These are phyloP conservation scores for Cyclocybe cylindracea DNA, from an alignment of 768 basidiomycete species.

Conservation along the genomic window DNA sequence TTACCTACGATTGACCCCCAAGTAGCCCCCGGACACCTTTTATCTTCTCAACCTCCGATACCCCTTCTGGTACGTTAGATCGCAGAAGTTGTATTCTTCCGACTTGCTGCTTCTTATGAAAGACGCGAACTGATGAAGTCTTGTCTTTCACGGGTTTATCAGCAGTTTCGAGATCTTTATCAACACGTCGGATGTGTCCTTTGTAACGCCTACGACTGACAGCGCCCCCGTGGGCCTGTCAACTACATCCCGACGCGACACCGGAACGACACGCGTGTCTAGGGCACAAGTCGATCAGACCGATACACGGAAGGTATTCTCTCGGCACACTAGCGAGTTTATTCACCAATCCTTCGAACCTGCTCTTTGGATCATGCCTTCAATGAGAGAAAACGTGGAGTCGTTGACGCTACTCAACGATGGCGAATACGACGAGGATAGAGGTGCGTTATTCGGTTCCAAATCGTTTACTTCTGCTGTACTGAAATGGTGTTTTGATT, in stretches of 20 bases:
- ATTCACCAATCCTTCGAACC: not conserved
- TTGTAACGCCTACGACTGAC: too few relatives aligned
- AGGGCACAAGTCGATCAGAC: too few relatives aligned
- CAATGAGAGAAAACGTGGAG: slow-evolving; percentile 11
- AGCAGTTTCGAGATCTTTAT: too few relatives aligned
- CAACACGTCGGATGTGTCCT: too few relatives aligned
- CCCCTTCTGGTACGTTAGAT: not conserved
- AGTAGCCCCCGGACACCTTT: not conserved
- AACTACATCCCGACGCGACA: too few relatives aligned
- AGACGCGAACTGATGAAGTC: too few relatives aligned
- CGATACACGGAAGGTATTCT: too few relatives aligned
- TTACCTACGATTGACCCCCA: not conserved
- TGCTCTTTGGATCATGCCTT: not conserved
- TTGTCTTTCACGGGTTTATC: too few relatives aligned
- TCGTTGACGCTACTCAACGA: slow-evolving; percentile 14
- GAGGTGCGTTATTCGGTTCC: not conserved
- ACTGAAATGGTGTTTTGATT: not conserved
- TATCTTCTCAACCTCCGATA: slow-evolving; percentile 1
- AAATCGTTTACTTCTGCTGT: not conserved
- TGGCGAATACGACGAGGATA: slow-evolving; percentile 9
- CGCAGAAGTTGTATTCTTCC: not conserved
- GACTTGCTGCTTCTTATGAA: not conserved
- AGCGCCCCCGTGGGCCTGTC: too few relatives aligned
- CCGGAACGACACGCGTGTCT: too few relatives aligned
- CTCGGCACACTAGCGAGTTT: not conserved